Conservation (phyloP, 176 grass and related monocot species). For the Aegilops umbellulata region DNA sequence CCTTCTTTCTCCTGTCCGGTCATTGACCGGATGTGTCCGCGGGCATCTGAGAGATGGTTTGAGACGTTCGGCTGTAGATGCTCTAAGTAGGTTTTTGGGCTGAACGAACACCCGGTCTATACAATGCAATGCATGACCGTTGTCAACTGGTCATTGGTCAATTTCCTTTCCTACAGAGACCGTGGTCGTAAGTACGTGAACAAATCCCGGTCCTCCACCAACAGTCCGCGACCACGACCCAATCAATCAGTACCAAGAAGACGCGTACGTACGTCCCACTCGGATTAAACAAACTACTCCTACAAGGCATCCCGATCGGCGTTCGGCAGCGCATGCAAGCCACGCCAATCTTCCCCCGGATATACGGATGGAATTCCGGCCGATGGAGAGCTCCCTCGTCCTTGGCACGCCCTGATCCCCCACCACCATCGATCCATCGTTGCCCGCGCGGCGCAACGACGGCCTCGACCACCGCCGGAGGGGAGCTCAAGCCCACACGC, state of each 20-base stretch:
- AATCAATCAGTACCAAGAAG: background rate
- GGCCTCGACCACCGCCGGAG: background rate
- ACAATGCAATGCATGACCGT: too few species aligned
- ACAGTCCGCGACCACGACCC: background rate
- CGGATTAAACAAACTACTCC: background rate
- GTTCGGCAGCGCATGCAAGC: background rate
- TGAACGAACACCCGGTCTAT: too few species aligned
- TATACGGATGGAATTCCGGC: conserved; percentile 13
- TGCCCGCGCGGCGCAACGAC: too few species aligned
- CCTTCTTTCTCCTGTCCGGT: too few species aligned
- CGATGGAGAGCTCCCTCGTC: background rate
- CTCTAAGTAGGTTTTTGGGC: too few species aligned
- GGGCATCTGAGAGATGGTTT: too few species aligned
- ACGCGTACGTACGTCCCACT: background rate
- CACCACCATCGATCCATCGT: background rate
- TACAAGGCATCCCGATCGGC: background rate
- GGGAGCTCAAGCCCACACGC: background rate
- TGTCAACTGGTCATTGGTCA: background rate
- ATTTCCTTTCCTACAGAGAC: background rate
- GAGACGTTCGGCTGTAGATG: too few species aligned
- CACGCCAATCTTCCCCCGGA: background rate
- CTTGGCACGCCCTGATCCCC: background rate
- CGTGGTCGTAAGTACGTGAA: background rate
- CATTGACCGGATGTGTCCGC: too few species aligned
- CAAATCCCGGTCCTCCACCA: background rate